Evolutionary conservation across 148 eudicot genomes (phyloP), one percentile per base, ranked within the genome.

Genomic region (Heliamphora exappendiculata): DNA sequence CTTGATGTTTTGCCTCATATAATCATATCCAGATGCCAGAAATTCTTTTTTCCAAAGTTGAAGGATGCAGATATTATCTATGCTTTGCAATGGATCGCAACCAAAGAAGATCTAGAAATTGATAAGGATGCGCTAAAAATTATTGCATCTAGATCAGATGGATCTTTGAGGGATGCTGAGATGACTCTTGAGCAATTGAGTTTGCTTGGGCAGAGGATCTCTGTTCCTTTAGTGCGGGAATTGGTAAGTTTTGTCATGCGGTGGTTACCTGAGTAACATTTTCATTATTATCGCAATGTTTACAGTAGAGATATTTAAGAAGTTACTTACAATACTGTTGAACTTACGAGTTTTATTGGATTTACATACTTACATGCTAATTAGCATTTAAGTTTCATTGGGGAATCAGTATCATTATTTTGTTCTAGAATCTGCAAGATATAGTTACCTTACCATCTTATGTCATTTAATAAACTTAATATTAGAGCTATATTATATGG

Each of bases 111-210:
- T 75, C 76, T 92, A 28, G 92, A 92, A 67, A 91, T 94, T n/a
- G 97, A 94, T 70, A 85, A 78, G 75, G 96, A 88, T 80, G 98
- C 97, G 9, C 69, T 94, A 19, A 92, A 89, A 89, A 92, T 94
- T 79, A 88, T 94, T 77, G 93, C 98, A 33, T 90, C 98, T 11
- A 82, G 97, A 62, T 92, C 98, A 63, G 96, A 92, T 83, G 98
- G 98, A 67, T 92, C 98, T 54, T 80, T 94, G 81, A 89, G 97
- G 81, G 98, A 92, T 75, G 98, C 97, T 68, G 91, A 94, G 86
- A 94, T 94, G 97, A 94, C 97, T 50, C 91, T 94, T 70, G 98
- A 94, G 80, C 98, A 94, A 70, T 82, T 94, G 85, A 94, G 94
- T 81, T 89, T 92, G 70, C 81, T 94, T 67, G 98, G 98, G 73